Base-by-base conservation (phyloP, 495 filamentous ascomycete species). In the Collariella sp. region DNA sequence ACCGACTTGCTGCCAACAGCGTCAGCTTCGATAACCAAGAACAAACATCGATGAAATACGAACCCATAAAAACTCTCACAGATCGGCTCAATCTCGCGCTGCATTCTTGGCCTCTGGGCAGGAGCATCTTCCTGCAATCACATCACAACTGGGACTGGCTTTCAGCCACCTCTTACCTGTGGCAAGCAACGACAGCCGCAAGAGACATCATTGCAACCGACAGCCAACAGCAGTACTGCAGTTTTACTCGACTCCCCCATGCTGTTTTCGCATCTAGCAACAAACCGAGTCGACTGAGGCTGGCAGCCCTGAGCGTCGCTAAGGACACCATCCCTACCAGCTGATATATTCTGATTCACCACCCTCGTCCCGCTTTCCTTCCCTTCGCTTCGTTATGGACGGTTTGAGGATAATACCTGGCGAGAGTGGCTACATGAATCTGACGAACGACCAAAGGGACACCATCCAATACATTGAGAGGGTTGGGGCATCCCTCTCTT, bases 401-500 rank as follows among this genome's bases (percentile, higher is more conserved):
- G 26, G 7, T 11, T 43, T 62, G 29, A 41, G 44, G 2, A 41
- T 57, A 46, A 16, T 47, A 16, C 57, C 64, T 13, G 56, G 62
- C 4, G 50, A 54, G 22, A 58, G 46, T 55, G 52, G 55, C 60
- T 59, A 62, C 55, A 67, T 68, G 67, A 67, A 67, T 59, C 58
- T 70, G 39, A 68, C 63, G 20, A 19, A 12, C 10, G 19, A 46
- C 18, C 52, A 68, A 38, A 65, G 65, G 22, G 52, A 60, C 52
- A 66, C 61, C 46, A 68, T 70, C 56, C 55, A 68, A 56, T 33
- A 57, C 41, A 67, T 77, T 23, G 78, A 80, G 62, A 68, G 76
- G 42, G 44, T 70, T 12, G 72, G 72, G 9, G 76, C 76, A 29
- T 69, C 69, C 11, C 67, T 95, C 54, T 91, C 88, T 4, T 62